phyloP scores from a whole-genome alignment of 768 basidiomycete genomes.

The Porpolomopsis calyptriformis region DNA sequence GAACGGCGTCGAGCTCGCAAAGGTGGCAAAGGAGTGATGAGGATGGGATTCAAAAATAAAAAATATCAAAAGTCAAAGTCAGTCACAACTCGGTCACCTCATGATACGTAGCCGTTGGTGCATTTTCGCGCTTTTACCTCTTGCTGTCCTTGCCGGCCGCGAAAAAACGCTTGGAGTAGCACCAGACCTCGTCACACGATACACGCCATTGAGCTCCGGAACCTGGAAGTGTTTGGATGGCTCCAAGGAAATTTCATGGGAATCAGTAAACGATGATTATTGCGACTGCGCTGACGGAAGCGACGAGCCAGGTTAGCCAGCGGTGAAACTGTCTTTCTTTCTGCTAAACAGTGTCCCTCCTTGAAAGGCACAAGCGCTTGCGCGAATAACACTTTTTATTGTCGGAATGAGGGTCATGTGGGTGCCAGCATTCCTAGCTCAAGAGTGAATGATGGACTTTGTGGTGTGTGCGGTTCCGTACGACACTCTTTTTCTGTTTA shows the following conservation, averaged over 20 bases:
- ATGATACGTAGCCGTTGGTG: neutral
- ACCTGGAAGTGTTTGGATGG: constrained; percentile 78
- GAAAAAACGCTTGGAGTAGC: constrained; percentile 49
- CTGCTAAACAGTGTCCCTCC: constrained; percentile 5
- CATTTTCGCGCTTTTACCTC: constrained; percentile 32
- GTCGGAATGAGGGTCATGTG: constrained; percentile 80
- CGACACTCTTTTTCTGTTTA: neutral
- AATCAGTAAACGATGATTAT: constrained; percentile 84
- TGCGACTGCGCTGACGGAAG: constrained; percentile 94
- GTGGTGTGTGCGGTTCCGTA: constrained; percentile 56
- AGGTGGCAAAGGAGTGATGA: too few species aligned
- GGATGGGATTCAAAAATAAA: too few species aligned
- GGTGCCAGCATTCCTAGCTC: constrained; percentile 70
- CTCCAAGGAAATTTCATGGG: constrained; percentile 66
- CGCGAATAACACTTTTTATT: constrained; percentile 66
- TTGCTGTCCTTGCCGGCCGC: constrained; percentile 26
- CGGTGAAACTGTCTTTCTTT: neutral
- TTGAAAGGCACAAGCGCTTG: constrained; percentile 75
- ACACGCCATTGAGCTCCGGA: constrained; percentile 40
- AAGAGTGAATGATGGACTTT: constrained; percentile 85
- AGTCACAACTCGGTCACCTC: too few species aligned
- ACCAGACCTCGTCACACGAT: constrained; percentile 45
- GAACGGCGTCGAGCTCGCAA: too few species aligned
- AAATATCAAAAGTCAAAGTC: too few species aligned
- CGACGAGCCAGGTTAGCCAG: constrained; percentile 73